Evolutionary conservation across 78 protist genomes (phyloP), one percentile per base, ranked within the genome.

Genomic region (Polysphondylium violaceum): DNA sequence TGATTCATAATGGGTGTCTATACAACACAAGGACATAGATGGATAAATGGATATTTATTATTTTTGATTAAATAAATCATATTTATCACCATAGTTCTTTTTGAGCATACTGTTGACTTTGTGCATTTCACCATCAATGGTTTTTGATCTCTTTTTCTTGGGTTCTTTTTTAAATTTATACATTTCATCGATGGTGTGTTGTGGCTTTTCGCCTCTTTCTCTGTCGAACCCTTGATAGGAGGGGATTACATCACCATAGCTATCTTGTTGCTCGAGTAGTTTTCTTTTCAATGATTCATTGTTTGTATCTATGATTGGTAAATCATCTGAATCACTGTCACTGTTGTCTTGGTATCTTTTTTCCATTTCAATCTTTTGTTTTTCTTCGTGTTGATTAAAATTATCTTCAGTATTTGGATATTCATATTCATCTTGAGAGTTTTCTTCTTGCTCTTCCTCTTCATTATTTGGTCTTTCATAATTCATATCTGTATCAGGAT

Each of bases 131-230:
- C n/a, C n/a, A n/a, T n/a, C n/a, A n/a, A n/a, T n/a, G n/a, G n/a
- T n/a, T n/a, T n/a, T n/a, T n/a, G n/a, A n/a, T n/a, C n/a, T n/a
- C n/a, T n/a, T n/a, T n/a, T n/a, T n/a, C n/a, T n/a, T n/a, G n/a
- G n/a, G n/a, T n/a, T n/a, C n/a, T 31, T 56, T 44, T 67, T 79
- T 79, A 9, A 29, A 21, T 53, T 67, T 79, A 4, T 79, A n/a
- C 64, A 43, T 76, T 43, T 29, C 40, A 6, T 63, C 56, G 1
- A 50, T 61, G 38, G 35, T 41, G 11, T 51, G 21, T 55, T 79
- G 64, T 64, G 88, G 40, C 38, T 61, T 78, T 55, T 79, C 88
- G 55, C 88, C 88, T 21, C 74, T 69, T 55, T 79, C 74, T 36
- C 74, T 79, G 44, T 47, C 67, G 29, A 79, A 79, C 16, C 76